phyloP scores from a whole-genome alignment of 441 rosid genomes.

The Populus trichocarpa region DNA sequence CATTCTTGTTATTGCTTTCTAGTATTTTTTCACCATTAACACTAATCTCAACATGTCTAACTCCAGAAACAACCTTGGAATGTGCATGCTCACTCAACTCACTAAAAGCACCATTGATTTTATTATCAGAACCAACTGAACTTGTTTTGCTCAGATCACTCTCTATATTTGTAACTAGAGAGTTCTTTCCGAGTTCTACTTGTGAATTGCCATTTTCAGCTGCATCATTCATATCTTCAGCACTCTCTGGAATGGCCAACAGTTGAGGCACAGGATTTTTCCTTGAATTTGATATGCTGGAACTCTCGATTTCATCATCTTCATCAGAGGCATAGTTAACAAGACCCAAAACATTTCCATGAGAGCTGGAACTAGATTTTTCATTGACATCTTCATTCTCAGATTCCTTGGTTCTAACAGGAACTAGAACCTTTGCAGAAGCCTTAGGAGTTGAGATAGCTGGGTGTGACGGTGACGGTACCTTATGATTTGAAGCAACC shows the following conservation, averaged over 20 bases:
- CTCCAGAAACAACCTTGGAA: conserved; percentile 27
- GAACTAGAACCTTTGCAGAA: conserved; percentile 47
- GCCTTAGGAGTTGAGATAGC: conserved; percentile 39
- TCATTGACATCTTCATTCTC: conserved; percentile 38
- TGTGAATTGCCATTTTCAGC: conserved; percentile 39
- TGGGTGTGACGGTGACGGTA: conserved; percentile 33
- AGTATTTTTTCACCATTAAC: conserved; percentile 28
- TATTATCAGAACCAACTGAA: conserved; percentile 21
- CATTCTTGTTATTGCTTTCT: conserved; percentile 25
- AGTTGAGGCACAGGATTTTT: conserved; percentile 29
- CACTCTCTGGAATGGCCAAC: conserved; percentile 34
- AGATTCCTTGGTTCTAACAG: conserved; percentile 37
- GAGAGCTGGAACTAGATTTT: conserved; percentile 52
- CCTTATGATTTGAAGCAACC: conserved; percentile 33
- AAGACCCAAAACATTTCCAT: conserved; percentile 86
- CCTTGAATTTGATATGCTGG: conserved; percentile 29
- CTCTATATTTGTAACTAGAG: conserved; percentile 23
- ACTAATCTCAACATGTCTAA: conserved; percentile 22
- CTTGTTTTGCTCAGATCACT: conserved; percentile 22
- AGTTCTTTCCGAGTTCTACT: conserved; percentile 28
- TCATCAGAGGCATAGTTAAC: conserved; percentile 92
- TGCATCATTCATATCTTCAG: conserved; percentile 24
- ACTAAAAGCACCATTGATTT: background rate
- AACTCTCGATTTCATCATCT: conserved; percentile 51
- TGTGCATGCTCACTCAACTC: conserved; percentile 27